Conservation (phyloP, 2,329 filamentous ascomycete species). For the Sporothrix globosa region DNA sequence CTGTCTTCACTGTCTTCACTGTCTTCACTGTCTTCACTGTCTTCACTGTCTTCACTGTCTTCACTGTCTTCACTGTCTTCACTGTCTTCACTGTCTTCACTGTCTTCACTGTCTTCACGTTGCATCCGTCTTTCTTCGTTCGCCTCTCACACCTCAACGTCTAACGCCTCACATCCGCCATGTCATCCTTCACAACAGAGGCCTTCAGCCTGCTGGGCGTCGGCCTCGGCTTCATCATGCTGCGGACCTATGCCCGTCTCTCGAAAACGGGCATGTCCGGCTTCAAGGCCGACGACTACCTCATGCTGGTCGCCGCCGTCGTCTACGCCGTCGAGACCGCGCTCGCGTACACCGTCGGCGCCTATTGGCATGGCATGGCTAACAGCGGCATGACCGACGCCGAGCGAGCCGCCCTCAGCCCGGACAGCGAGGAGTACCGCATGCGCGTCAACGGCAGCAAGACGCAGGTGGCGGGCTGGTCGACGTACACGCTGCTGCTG, state of each 20-base stretch:
- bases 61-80: not conserved
- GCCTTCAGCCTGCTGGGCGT: conserved; percentile 56
- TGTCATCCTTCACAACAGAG: conserved; percentile 48
- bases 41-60: not conserved
- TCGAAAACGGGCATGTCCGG: conserved; percentile 52
- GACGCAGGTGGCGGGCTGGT: conserved; percentile 42
- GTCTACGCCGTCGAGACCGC: conserved; percentile 39
- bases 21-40: not conserved
- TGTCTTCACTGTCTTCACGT: not conserved
- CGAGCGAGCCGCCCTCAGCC: conserved; percentile 39
- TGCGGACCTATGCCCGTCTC: conserved; percentile 57
- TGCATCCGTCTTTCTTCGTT: not conserved
- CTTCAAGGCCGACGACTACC: conserved; percentile 62
- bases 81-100: not conserved
- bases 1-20: not conserved
- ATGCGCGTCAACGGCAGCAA: conserved; percentile 45
- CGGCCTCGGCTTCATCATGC: conserved; percentile 52
- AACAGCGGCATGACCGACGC: conserved; percentile 44
- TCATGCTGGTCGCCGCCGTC: conserved; percentile 58
- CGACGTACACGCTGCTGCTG: conserved; percentile 39
- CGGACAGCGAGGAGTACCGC: conserved; percentile 40
- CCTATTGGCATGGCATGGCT: conserved; percentile 41
- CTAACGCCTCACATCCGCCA: not conserved
- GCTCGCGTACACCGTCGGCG: conserved; percentile 42
- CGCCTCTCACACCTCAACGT: no score